Percentiles rank a stretch among this genome's conserved stretches.
Conservation (phyloP, 345 rosid species). For the Syzygium jambos region DNA sequence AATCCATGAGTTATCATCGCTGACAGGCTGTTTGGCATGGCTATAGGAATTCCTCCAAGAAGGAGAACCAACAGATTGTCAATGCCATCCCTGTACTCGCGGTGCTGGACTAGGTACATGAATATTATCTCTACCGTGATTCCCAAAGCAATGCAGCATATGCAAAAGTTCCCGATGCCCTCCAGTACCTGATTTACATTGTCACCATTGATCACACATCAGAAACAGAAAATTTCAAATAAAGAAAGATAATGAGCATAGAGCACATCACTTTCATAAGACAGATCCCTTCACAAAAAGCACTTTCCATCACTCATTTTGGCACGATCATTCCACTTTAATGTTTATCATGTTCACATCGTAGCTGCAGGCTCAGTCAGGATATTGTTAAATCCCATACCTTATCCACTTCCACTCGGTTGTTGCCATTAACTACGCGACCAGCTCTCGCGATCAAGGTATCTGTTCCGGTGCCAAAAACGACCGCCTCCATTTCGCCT, state of each 20-base stretch:
- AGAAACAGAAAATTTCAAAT: not conserved
- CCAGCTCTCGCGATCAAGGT: conserved; percentile 84
- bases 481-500: conserved; percentile 82
- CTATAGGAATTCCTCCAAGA: conserved; percentile 81
- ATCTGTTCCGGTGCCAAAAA: conserved; percentile 70
- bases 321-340: not conserved
- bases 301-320: too few relatives aligned
- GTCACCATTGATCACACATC: conserved; percentile 1
- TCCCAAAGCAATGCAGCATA: conserved; percentile 57
- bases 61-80: conserved; percentile 75
- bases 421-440: conserved; percentile 66
- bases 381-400: too few relatives aligned
- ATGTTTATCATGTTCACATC: too few relatives aligned
- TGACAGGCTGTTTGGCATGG: conserved; percentile 78
- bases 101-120: conserved; percentile 65
- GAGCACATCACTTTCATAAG: conserved; percentile 9
- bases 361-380: too few relatives aligned
- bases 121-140: conserved; percentile 56
- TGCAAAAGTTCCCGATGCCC: conserved; percentile 81
- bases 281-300: too few relatives aligned
- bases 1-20: conserved; percentile 82
- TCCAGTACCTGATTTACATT: conserved; percentile 41
- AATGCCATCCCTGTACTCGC: conserved; percentile 56
- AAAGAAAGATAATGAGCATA: too few relatives aligned
- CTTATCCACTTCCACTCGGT: conserved; percentile 15